Evolutionary conservation across 2,329 filamentous ascomycete genomes (phyloP), one percentile per base, ranked within the genome.

Genomic region (Fusarium zealandicum): DNA sequence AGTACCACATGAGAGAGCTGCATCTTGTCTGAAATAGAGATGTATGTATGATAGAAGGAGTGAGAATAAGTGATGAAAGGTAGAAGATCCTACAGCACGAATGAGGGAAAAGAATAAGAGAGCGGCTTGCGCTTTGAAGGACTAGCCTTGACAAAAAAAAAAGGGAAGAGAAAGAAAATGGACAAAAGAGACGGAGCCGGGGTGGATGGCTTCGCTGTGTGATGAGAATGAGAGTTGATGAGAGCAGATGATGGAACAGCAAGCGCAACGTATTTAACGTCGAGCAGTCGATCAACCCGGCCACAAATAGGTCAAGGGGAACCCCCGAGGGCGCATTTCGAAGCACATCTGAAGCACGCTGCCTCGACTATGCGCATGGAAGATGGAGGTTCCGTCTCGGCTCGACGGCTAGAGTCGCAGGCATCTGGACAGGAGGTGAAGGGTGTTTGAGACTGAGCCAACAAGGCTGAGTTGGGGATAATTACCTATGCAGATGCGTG

Each of bases 1-100:
- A 81, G 67, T 60, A 74, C 69, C 63, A 81, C 65, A 57, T 77
- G 74, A 59, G 77, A 72, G 74, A 82, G 79, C 57, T 80, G 77
- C 83, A 85, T 86, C 59, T n/a, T 62, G 37, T 36, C 76, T 82
- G 74, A 67, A 20, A 32, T 50, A 14, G 44, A 58, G 35, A 48
- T 61, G 63, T 67, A 28, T 57, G 22, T n/a, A n/a, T n/a, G n/a
- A n/a, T 37, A 35, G 30, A 31, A 38, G 45, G 28, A 45, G 32
- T 54, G 53, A 55, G 64, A 60, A 51, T 57, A 64, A 61, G 68
- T 53, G 31, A 20, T 32, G 14, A 33, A 61, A 58, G 50, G 44
- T 37, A 43, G 35, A 25, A 18, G 18, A 40, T 22, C 25, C n/a
- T 38, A 14, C 14, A 32, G 39, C 54, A 32, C 49, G 59, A 43